Conservation (phyloP, 2,329 filamentous ascomycete species). For the Ophiostoma tasmaniense region DNA sequence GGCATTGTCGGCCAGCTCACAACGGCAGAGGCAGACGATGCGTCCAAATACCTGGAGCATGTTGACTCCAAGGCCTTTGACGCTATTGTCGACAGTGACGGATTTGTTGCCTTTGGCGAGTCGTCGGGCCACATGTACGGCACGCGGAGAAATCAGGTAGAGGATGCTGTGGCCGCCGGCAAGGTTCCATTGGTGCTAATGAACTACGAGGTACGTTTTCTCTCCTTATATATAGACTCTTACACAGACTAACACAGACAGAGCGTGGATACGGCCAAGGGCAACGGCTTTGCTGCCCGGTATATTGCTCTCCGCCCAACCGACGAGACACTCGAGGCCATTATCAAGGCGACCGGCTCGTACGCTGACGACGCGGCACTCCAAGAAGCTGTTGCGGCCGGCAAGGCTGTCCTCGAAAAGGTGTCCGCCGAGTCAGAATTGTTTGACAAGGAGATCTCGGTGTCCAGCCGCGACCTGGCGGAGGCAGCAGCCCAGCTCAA, state of each 20-base stretch:
- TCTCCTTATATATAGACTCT: background rate
- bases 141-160: constrained; percentile 45
- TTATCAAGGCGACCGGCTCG: constrained; percentile 34
- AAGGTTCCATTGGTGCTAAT: constrained; percentile 54
- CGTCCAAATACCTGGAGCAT: constrained; percentile 31
- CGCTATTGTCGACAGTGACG: constrained; percentile 50
- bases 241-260: background rate
- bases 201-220: constrained; percentile 40
- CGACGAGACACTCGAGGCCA: constrained; percentile 30
- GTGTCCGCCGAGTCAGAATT: constrained; percentile 30
- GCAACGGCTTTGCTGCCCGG: constrained; percentile 47
- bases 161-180: constrained; percentile 41
- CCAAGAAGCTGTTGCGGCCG: constrained; percentile 32
- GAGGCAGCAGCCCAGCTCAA: constrained; percentile 41
- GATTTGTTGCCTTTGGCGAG: constrained; percentile 48
- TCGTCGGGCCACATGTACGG: constrained; percentile 45
- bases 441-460: background rate
- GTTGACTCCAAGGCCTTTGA: constrained; percentile 49
- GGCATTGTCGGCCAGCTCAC: constrained; percentile 49
- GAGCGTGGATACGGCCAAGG: constrained; percentile 49
- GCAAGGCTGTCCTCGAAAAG: constrained; percentile 37
- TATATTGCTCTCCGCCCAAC: constrained; percentile 44
- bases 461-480: constrained; percentile 24
- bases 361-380: constrained; percentile 43
- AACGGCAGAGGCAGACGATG: constrained; percentile 30